Conservation (phyloP, 345 rosid species). For the Eucalyptus marginata region DNA sequence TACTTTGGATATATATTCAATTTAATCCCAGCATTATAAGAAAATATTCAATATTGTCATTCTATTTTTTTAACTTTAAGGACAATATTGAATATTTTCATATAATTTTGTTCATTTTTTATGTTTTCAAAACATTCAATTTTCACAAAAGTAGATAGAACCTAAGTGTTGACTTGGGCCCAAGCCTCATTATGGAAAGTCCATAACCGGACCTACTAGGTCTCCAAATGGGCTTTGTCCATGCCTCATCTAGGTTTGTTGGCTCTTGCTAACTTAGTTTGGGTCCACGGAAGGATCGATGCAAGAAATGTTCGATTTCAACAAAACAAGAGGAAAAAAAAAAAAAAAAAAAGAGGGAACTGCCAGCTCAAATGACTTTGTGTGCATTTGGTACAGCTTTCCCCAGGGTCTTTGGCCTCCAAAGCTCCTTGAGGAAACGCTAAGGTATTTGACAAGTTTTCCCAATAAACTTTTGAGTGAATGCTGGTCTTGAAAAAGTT, state of each 20-base stretch:
- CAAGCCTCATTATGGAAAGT: not conserved
- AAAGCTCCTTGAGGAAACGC: too few species aligned
- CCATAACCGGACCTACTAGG: not conserved
- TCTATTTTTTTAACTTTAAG: too few species aligned
- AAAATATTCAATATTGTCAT: too few species aligned
- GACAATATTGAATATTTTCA: rapidly evolving
- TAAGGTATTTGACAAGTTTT: too few species aligned
- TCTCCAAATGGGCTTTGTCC: not conserved
- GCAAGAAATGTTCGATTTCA: not conserved
- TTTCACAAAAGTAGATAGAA: too few species aligned
- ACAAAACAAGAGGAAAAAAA: not conserved
- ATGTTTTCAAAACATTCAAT: too few species aligned
- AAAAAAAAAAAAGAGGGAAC: not conserved
- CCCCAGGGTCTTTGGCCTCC: rapidly evolving
- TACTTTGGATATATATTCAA: not conserved
- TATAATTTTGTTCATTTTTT: rapidly evolving
- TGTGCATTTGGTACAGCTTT: too few species aligned
- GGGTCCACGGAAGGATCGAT: not conserved
- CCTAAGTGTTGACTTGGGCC: rapidly evolving
- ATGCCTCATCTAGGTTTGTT: not conserved
- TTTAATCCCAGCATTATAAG: rapidly evolving
- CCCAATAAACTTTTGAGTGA: too few species aligned
- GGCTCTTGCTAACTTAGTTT: not conserved
- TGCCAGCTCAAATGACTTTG: too few species aligned
- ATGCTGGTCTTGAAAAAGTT: rapidly evolving